Evolutionary conservation across 345 rosid genomes (phyloP).

Genomic region (Diplotaxis tenuifolia): DNA sequence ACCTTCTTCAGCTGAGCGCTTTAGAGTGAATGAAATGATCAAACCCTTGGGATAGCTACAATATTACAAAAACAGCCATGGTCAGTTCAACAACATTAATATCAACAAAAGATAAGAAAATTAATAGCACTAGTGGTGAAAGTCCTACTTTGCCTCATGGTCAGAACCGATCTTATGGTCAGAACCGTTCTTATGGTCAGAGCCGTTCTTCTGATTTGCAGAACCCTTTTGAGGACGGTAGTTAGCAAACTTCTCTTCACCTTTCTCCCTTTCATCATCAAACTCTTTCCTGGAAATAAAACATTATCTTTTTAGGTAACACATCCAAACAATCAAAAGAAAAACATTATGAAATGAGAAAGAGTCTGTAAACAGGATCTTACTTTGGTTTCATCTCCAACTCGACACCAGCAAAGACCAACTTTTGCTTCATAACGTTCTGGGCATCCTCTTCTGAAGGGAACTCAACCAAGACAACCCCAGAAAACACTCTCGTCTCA

Average conservation of each 20-base stretch:
- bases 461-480: constrained; percentile 47
- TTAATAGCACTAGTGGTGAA: not conserved
- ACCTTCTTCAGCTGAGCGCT: constrained; percentile 45
- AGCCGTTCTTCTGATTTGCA: constrained; percentile 48
- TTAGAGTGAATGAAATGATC: constrained; percentile 75
- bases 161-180: constrained; percentile 44
- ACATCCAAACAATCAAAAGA: not conserved
- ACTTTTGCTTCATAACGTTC: constrained; percentile 50
- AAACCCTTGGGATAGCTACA: constrained; percentile 84
- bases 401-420: constrained; percentile 66
- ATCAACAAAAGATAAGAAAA: not conserved
- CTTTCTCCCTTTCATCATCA: constrained; percentile 65
- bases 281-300: constrained; percentile 69
- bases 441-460: constrained; percentile 54
- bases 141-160: constrained; percentile 52
- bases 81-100: constrained; percentile 17
- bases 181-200: constrained; percentile 42
- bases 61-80: constrained; percentile 13
- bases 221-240: constrained; percentile 41
- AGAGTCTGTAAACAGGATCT: constrained; percentile 31
- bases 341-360: not conserved
- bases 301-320: not conserved
- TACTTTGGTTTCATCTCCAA: constrained; percentile 84
- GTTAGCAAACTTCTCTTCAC: constrained; percentile 47
- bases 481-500: constrained; percentile 66